A percentile compares a stretch with the other conserved stretches of the same genome.
Evolutionary conservation across 78 protist genomes (phyloP).

Genomic region (Planoprotostelium fungivorum): DNA sequence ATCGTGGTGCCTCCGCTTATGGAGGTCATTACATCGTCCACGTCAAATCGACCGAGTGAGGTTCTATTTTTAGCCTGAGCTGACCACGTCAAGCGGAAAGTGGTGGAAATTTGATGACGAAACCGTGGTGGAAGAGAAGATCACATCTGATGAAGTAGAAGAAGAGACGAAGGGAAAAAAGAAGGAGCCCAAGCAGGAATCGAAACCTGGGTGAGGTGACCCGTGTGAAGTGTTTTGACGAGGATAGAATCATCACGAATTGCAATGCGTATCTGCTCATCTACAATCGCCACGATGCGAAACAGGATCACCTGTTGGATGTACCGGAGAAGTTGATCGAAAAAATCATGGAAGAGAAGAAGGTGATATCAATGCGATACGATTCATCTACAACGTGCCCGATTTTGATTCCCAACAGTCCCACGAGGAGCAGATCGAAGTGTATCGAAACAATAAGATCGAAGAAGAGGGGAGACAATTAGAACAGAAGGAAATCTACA

Average conservation of each 20-base stretch:
- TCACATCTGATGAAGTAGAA: background rate
- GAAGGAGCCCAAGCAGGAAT: background rate
- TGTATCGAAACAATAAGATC: background rate
- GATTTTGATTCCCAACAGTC: no score
- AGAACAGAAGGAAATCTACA: background rate
- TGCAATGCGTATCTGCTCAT: background rate
- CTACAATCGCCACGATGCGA: background rate
- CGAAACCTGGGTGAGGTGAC: no score
- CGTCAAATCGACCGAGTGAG: background rate
- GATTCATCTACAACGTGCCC: no score
- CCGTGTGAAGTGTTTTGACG: no score
- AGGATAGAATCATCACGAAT: background rate
- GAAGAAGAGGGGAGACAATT: background rate
- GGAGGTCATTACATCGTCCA: background rate
- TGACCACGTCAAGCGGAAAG: background rate
- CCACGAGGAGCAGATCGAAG: background rate
- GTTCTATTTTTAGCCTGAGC: background rate
- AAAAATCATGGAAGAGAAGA: no score
- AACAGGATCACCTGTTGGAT: no score
- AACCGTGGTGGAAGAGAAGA: background rate
- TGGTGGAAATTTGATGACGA: background rate
- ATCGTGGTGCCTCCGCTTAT: background rate
- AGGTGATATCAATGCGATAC: no score
- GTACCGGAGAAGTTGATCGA: background rate
- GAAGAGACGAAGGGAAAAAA: background rate